Base-by-base conservation (phyloP, 257 asterid species). In the Prunella vulgaris region DNA sequence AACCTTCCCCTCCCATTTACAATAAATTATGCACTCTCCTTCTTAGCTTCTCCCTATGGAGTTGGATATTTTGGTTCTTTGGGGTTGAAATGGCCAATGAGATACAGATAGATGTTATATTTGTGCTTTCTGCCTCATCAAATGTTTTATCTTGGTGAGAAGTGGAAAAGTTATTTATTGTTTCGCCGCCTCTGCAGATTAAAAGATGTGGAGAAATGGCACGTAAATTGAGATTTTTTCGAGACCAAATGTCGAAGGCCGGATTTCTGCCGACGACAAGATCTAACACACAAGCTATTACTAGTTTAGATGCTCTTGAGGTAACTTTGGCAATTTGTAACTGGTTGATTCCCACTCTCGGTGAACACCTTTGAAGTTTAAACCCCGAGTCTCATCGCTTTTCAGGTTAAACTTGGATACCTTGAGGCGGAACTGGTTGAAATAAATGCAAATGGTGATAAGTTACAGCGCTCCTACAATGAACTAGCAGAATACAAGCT, bases 201-300 rank as follows among this genome's bases (percentile, higher is more conserved):
- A 91, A 89, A 90, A 82, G 96, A 83, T 87, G 92, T 57, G 98
- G 97, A 77, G 99, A 94, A 85, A 89, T 94, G 99, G 98, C 97
- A 64, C 98, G 98, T 33, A 89, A 94, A 69, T 76, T 94, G 72
- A 88, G 98, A 60, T 87, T 91, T 78, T 89, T 94, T 58, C 89
- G 83, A 64, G 97, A 92, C 48, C 99, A 94, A 81, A 94, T 94
- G 87, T 75, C 79, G 14, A 94, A 84, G 76, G 95, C 97, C 27
- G 99, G 96, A n/a, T 58, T 89, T 81, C 72, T 81, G 22, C 82
- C 92, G 78, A 81, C 90, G 56, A 69, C 68, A 49, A 59, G 62
- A 48, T 77, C 89, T 61, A 70, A 7, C 68, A 57, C 84, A 44
- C 85, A 77, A 74, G 68, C 77, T 53, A 82, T 78, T 75, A 57